phyloP scores from a whole-genome alignment of 202 grass and related monocot species.

The Setaria viridis region DNA sequence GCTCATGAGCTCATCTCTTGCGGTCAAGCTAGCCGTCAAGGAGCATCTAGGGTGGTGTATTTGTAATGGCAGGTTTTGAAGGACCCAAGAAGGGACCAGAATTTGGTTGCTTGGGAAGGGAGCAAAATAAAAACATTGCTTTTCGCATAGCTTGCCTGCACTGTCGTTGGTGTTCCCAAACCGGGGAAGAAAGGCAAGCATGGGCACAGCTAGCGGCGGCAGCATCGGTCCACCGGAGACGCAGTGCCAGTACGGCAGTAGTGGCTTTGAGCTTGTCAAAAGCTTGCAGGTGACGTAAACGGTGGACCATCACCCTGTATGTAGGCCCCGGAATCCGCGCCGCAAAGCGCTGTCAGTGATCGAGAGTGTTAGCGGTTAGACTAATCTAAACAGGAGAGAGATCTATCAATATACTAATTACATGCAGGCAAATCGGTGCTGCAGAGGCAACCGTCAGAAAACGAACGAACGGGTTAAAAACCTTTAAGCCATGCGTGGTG shows the following conservation, averaged over 20 bases:
- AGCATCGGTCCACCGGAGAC: conserved; percentile 39
- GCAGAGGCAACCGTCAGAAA: too few species aligned
- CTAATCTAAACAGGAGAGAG: too few species aligned
- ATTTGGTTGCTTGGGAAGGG: conserved; percentile 44
- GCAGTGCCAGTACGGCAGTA: neutral
- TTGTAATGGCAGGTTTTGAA: conserved; percentile 22
- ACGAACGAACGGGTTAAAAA: too few species aligned
- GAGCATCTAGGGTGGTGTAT: conserved; percentile 17
- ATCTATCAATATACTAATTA: too few species aligned
- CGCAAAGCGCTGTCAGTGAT: neutral
- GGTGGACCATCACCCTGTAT: conserved; percentile 26
- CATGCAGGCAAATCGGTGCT: too few species aligned
- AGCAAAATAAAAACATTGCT: conserved; percentile 9
- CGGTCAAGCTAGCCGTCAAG: neutral
- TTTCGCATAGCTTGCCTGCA: conserved; percentile 7
- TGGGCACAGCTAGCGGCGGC: conserved; percentile 40
- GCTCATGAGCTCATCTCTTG: neutral
- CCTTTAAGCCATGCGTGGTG: too few species aligned
- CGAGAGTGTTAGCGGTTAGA: neutral
- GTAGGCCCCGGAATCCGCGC: conserved; percentile 7
- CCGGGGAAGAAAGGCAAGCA: conserved; percentile 49
- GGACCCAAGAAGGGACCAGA: conserved; percentile 57
- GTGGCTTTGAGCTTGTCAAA: conserved; percentile 48
- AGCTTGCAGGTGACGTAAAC: conserved; percentile 53
- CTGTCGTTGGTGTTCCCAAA: conserved; percentile 37